These are phyloP conservation scores for Scalesia atractyloides DNA, from an alignment of 129 eudicot genomes.

Conservation along the genomic window DNA sequence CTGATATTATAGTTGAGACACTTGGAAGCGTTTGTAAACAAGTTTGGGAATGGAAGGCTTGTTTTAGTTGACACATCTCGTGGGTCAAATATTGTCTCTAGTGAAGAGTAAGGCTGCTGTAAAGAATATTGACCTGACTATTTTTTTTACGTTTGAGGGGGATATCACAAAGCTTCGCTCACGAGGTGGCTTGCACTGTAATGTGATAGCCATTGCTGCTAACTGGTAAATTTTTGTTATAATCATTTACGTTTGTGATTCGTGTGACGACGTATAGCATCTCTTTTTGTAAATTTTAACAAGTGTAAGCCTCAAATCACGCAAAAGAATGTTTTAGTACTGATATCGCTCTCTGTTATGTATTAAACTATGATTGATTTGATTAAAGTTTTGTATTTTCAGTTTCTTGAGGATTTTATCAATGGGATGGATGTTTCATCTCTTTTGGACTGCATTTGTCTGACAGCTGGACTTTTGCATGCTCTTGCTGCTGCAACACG, in stretches of 20 bases:
- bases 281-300: not conserved
- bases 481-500: no score
- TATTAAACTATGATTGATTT: not conserved
- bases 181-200: slow-evolving; percentile 63
- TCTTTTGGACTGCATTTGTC: no score
- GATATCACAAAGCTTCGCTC: slow-evolving; percentile 78
- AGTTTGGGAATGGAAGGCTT: slow-evolving; percentile 61
- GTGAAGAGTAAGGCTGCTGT: slow-evolving; percentile 72
- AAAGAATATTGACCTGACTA: slow-evolving; percentile 62
- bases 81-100: slow-evolving; percentile 77
- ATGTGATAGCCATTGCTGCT: slow-evolving; percentile 89
- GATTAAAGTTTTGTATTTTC: slow-evolving; percentile 22
- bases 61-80: slow-evolving; percentile 81
- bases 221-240: slow-evolving; percentile 72
- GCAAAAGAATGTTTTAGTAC: not conserved
- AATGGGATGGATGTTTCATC: no score
- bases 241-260: no score
- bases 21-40: slow-evolving; percentile 51
- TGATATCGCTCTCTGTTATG: not conserved
- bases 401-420: no score
- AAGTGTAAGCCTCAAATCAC: not conserved
- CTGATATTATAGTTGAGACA: slow-evolving; percentile 83
- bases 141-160: slow-evolving; percentile 81
- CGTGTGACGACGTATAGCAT: no score
- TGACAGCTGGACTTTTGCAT: no score